Conservation (phyloP, 768 basidiomycete genomes). For the Tulasnella sp. region DNA sequence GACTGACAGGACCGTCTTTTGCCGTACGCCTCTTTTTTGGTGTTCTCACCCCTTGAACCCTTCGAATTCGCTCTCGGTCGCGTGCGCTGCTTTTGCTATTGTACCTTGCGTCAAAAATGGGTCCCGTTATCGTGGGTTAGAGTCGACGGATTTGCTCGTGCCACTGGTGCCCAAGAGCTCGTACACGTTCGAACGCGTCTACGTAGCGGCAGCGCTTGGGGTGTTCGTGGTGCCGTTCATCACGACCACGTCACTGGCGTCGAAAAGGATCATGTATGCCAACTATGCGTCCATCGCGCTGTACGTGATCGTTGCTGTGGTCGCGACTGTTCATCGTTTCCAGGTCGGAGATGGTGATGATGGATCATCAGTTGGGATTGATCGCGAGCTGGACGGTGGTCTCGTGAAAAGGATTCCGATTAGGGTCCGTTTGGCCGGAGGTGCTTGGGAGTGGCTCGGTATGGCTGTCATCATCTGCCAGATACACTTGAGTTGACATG, state of each 20-base stretch:
- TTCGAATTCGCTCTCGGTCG: background rate
- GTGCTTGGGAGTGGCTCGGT: conserved; percentile 10
- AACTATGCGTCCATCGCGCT: background rate
- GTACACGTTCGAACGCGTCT: conserved; percentile 10
- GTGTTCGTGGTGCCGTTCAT: conserved; percentile 4
- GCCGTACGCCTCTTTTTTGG: background rate
- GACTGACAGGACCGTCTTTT: no score
- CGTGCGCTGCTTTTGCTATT: background rate
- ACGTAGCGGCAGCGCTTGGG: background rate
- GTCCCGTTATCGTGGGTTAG: no score
- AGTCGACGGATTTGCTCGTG: conserved; percentile 11
- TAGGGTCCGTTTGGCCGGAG: conserved; percentile 1
- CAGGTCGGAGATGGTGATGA: background rate
- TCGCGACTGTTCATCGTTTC: background rate
- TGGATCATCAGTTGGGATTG: background rate
- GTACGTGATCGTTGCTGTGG: background rate
- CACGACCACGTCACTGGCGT: background rate
- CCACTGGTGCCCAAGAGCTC: conserved; percentile 11
- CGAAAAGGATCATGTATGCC: conserved; percentile 8
- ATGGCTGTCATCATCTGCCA: background rate
- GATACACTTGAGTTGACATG: background rate
- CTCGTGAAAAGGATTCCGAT: background rate
- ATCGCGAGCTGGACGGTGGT: background rate
- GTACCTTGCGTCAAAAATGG: no score
- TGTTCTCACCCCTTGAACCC: background rate